phyloP scores from a whole-genome alignment of 2,329 filamentous ascomycete species.

The Allantophomopsis lycopodina region DNA sequence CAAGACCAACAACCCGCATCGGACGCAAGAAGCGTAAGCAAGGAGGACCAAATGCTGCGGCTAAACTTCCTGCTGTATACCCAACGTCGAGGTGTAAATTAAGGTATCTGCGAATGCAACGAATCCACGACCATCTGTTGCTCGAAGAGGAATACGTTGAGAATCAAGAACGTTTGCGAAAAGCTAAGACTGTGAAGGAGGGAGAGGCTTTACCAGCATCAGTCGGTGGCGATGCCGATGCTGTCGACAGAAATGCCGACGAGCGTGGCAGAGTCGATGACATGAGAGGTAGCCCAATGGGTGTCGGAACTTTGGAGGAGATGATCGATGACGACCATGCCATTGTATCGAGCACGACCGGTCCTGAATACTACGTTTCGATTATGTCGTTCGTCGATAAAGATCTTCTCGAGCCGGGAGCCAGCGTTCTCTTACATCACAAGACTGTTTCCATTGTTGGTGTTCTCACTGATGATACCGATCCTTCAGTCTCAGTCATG shows the following conservation, averaged over 20 bases:
- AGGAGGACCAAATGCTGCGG: constrained; percentile 82
- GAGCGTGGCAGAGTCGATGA: constrained; percentile 92
- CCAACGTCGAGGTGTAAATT: constrained; percentile 97
- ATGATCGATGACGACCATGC: constrained; percentile 99
- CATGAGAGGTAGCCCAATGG: constrained; percentile 97
- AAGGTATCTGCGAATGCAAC: constrained; percentile 92
- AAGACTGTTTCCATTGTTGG: constrained; percentile 97
- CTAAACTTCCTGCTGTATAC: constrained; percentile 88
- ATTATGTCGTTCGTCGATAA: constrained; percentile 99
- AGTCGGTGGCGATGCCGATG: constrained; percentile 54
- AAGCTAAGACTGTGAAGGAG: constrained; percentile 73
- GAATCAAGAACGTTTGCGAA: constrained; percentile 92
- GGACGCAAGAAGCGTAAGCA: constrained; percentile 98
- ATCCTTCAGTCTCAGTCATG: constrained; percentile 95
- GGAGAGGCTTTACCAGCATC: constrained; percentile 39
- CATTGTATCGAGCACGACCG: constrained; percentile 94
- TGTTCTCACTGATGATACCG: constrained; percentile 89
- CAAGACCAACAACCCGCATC: constrained; percentile 89
- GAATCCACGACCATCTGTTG: constrained; percentile 92
- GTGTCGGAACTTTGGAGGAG: constrained; percentile 92
- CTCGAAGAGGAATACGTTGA: constrained; percentile 98
- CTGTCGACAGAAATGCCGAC: constrained; percentile 76
- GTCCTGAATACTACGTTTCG: constrained; percentile 96
- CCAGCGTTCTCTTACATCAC: constrained; percentile 89
- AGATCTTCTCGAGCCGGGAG: constrained; percentile 89